Percentiles rank a stretch among this genome's conserved stretches.
phyloP scores from a whole-genome alignment of 495 filamentous ascomycete genomes.

The Cudoniella acicularis region DNA sequence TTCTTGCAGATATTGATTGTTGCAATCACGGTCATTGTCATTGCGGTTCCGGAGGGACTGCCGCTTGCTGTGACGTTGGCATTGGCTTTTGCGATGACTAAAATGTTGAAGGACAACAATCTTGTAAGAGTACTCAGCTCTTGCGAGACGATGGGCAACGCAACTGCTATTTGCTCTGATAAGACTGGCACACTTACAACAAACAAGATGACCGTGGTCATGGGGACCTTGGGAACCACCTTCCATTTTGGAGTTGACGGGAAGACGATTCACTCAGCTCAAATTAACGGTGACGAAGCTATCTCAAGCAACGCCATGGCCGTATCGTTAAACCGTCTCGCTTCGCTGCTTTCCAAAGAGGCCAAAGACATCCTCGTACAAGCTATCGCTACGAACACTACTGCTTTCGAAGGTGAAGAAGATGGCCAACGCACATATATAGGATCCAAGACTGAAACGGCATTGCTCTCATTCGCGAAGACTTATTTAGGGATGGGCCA shows the following conservation, averaged over 20 bases:
- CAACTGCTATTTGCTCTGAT: conserved; percentile 92
- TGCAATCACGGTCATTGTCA: conserved; percentile 90
- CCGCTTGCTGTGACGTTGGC: conserved; percentile 94
- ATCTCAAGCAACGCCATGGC: too few relatives aligned
- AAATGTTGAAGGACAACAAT: conserved; percentile 95
- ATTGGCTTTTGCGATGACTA: conserved; percentile 87
- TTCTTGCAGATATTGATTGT: conserved; percentile 95
- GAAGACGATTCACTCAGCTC: too few relatives aligned
- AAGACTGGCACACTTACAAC: conserved; percentile 95
- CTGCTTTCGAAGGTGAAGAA: conserved; percentile 79
- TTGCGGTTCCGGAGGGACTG: conserved; percentile 90
- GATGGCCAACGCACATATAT: conserved; percentile 69
- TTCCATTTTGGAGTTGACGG: conserved; percentile 54
- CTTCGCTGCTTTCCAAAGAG: conserved; percentile 49
- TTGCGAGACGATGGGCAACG: conserved; percentile 98
- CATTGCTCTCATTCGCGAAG: conserved; percentile 69
- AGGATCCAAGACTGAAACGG: conserved; percentile 88
- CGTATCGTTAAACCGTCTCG: too few relatives aligned
- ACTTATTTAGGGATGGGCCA: conserved; percentile 73
- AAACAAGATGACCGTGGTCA: conserved; percentile 87
- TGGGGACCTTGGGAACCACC: conserved; percentile 66
- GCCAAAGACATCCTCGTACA: conserved; percentile 64
- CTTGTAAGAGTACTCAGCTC: conserved; percentile 84
- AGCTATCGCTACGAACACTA: conserved; percentile 82
- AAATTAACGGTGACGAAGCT: too few relatives aligned